Conservation (phyloP, 768 basidiomycete species). For the Amanita jacksonii region DNA sequence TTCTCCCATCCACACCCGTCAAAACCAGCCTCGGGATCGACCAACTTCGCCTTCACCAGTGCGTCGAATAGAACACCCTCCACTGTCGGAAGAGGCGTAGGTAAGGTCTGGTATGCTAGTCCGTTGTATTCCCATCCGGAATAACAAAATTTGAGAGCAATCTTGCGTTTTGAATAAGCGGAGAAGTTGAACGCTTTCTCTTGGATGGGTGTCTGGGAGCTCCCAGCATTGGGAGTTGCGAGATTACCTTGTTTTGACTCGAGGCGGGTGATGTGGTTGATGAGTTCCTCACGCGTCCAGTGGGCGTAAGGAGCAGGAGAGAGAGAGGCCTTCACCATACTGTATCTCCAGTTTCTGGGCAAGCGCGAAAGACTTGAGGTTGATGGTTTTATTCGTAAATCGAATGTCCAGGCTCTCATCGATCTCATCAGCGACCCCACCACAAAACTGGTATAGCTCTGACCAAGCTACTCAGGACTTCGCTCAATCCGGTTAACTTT, state of each 20-base stretch:
- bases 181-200: constrained; percentile 49
- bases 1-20: constrained; percentile 86
- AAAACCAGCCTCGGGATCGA: constrained; percentile 63
- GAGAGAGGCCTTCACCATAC: too few relatives aligned
- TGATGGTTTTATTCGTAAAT: too few relatives aligned
- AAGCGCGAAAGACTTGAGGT: constrained; percentile 1
- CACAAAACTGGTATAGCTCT: too few relatives aligned
- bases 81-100: constrained; percentile 78
- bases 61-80: constrained; percentile 81
- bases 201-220: constrained; percentile 12
- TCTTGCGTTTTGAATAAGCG: constrained; percentile 70
- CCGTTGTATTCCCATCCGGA: constrained; percentile 90
- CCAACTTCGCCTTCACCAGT: constrained; percentile 63
- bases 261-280: constrained; percentile 50
- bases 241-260: constrained; percentile 25
- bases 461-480: too few relatives aligned
- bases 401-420: too few relatives aligned
- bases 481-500: too few relatives aligned
- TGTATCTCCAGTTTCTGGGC: neutral
- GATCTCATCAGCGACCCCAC: too few relatives aligned
- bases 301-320: constrained; percentile 20
- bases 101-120: constrained; percentile 67
- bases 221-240: constrained; percentile 10
- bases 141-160: constrained; percentile 90
- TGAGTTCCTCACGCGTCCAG: constrained; percentile 54